These are phyloP conservation scores for Candida frijolesensis DNA, from an alignment of 1,139 yeast genomes.

Conservation along the genomic window DNA sequence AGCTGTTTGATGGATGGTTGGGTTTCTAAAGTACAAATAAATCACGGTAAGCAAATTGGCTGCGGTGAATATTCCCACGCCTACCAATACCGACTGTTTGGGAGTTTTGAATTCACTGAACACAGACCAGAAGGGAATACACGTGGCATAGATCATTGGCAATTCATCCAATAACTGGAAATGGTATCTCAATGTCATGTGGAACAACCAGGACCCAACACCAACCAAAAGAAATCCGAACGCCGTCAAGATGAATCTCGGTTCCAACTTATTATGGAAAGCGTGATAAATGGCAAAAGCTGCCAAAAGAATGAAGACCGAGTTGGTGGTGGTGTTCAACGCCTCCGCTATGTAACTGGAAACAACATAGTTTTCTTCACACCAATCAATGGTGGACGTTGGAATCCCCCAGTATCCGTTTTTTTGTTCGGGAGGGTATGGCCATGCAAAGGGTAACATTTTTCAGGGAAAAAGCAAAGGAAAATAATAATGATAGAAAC, in stretches of 20 bases:
- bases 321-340: slow-evolving; percentile 77
- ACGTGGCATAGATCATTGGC: slow-evolving; percentile 97
- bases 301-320: slow-evolving; percentile 69
- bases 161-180: slow-evolving; percentile 91
- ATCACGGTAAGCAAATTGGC: slow-evolving; percentile 59
- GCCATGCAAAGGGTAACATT: slow-evolving; percentile 51
- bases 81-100: slow-evolving; percentile 48
- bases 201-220: slow-evolving; percentile 91
- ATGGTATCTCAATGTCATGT: slow-evolving; percentile 88
- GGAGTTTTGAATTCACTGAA: slow-evolving; percentile 62
- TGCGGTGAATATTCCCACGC: slow-evolving; percentile 53
- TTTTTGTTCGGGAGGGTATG: slow-evolving; percentile 46
- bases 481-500: background rate
- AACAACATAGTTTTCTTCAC: slow-evolving; percentile 92
- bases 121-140: slow-evolving; percentile 91
- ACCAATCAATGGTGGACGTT: slow-evolving; percentile 88
- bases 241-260: slow-evolving; percentile 69
- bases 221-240: slow-evolving; percentile 88
- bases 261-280: slow-evolving; percentile 59
- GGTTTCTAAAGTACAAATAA: slow-evolving; percentile 74
- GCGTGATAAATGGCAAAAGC: slow-evolving; percentile 66
- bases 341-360: slow-evolving; percentile 88
- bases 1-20: slow-evolving; percentile 84
- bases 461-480: background rate
- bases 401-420: slow-evolving; percentile 53